Base-by-base conservation (phyloP, 2,329 filamentous ascomycete species). In the Emydomyces testavorans region DNA sequence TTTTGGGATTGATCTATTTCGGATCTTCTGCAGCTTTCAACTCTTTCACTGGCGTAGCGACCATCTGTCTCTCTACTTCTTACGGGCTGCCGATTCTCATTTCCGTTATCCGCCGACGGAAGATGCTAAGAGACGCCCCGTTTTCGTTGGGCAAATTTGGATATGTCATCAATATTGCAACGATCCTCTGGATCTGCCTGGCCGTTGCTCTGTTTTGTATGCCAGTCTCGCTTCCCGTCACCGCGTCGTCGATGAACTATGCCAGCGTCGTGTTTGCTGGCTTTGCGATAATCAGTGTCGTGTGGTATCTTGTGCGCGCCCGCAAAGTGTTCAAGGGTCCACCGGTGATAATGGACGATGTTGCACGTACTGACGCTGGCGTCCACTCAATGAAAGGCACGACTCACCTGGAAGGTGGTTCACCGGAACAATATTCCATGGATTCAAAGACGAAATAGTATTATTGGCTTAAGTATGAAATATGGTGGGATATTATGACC, bases 1-100 rank as follows among this genome's bases (percentile, higher is more conserved):
- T 88, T 8, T 72, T 89, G 0, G 84, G 83, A 0, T 72, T 85
- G 54, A 87, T 89, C 63, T 89, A 85, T 67, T 86, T 89, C 54
- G 85, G 85, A 7, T 84, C 80, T 1, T 76, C 77, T 0, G 82
- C 83, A 0, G 85, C 85, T 0, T 89, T 89, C 69, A 83, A 82
- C 69, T 81, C 79, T 7, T 88, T 89, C 64, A 88, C 83, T 0
- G 83, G 83, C 23, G 83, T 87, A 1, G 84, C 83, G 1, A 88
- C 83, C 3, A 87, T 89, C 60, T 87, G 83, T 54, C 74, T 89
- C 0, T 82, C 79, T 0, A 79, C 80, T 3, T 85, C 82, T 0
- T 89, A 89, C 62, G 83, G 80, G 11, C 72, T 87, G 13, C 85
- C 85, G 0, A 85, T 89, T 47, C 65, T 87, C 8, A 80, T 89